phyloP scores from a whole-genome alignment of 176 grass and related monocot species.

The Musa beccarii region DNA sequence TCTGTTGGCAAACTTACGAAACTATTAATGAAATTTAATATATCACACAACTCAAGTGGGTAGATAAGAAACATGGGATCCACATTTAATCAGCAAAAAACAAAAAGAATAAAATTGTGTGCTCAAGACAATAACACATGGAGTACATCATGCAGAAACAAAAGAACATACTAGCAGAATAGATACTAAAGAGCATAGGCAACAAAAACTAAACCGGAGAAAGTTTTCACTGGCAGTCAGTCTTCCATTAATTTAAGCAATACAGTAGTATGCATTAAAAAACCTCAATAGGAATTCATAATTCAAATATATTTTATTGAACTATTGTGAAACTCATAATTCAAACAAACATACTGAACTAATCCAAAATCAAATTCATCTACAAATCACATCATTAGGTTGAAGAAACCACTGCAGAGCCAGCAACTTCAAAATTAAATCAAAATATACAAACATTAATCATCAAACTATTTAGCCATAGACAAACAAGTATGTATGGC shows the following conservation, averaged over 20 bases:
- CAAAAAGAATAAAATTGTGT: background rate
- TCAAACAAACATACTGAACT: background rate
- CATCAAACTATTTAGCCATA: too few relatives aligned
- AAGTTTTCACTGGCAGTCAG: background rate
- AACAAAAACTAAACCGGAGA: background rate
- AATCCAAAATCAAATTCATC: too few relatives aligned
- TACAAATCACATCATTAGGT: too few relatives aligned
- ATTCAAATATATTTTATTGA: background rate
- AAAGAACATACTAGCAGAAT: background rate
- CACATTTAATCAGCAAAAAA: background rate
- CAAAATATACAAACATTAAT: too few relatives aligned
- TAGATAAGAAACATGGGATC: too few relatives aligned
- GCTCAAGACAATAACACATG: background rate
- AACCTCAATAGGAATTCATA: background rate
- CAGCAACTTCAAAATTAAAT: too few relatives aligned
- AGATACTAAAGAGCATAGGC: background rate
- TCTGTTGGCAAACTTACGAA: too few relatives aligned
- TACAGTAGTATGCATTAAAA: too few relatives aligned
- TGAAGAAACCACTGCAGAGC: too few relatives aligned
- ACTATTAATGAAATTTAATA: too few relatives aligned
- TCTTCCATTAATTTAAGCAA: background rate
- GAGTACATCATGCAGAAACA: background rate
- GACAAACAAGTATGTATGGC: too few relatives aligned
- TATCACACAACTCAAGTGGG: too few relatives aligned
- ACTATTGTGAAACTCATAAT: background rate